Conservation (phyloP, 352 stramenopile species). For the Globisporangium barbulae region DNA sequence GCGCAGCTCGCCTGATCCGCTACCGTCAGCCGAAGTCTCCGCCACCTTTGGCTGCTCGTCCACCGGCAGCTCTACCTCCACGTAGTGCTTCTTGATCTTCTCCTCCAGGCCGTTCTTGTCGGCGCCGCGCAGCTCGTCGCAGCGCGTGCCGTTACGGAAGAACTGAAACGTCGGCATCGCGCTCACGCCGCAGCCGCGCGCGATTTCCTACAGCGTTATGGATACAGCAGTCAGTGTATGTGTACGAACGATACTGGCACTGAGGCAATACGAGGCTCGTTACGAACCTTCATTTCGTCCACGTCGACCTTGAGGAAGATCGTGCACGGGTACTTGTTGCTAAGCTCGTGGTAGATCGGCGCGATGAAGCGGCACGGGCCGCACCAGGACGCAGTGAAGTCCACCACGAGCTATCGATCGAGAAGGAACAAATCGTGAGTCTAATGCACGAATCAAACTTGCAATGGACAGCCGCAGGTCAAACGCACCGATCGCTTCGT, state of each 20-base stretch:
- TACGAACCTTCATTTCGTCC: constrained; percentile 63
- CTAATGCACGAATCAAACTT: too few relatives aligned
- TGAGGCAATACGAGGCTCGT: neutral
- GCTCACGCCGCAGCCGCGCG: constrained; percentile 65
- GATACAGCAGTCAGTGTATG: neutral
- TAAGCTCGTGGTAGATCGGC: constrained; percentile 84
- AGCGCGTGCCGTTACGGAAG: constrained; percentile 87
- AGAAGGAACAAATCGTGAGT: neutral
- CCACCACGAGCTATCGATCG: constrained; percentile 54
- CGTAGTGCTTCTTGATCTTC: constrained; percentile 71
- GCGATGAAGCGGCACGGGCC: constrained; percentile 83
- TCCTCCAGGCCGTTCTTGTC: constrained; percentile 58
- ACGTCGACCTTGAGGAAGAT: constrained; percentile 91
- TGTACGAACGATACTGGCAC: neutral
- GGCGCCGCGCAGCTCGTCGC: constrained; percentile 87
- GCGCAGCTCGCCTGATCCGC: constrained; percentile 28
- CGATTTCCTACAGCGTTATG: constrained; percentile 42
- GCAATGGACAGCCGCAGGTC: too few relatives aligned
- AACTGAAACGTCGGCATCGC: constrained; percentile 97
- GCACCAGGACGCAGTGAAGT: constrained; percentile 90
- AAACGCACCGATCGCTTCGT: constrained; percentile 56
- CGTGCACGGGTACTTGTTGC: constrained; percentile 77
- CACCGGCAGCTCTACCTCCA: constrained; percentile 69
- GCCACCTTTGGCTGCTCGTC: constrained; percentile 45
- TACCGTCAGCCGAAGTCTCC: constrained; percentile 14